phyloP scores from a whole-genome alignment of 2,329 filamentous ascomycete genomes.

The Graphilbum ipis-grandicollis region DNA sequence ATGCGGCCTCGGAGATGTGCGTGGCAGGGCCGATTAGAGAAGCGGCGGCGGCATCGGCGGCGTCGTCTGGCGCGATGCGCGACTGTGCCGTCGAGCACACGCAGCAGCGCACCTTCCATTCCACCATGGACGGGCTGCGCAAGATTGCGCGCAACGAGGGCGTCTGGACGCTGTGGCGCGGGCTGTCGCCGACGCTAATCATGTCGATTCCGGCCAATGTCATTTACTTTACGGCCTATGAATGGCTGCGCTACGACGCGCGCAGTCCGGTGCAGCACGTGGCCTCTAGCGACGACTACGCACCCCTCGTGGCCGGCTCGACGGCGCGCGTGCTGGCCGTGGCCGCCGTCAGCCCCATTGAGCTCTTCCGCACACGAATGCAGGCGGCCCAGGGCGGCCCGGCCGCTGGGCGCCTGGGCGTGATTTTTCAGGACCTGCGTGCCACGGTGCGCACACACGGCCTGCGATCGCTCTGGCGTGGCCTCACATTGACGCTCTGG shows the following conservation, averaged over 20 bases:
- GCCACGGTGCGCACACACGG: slow-evolving; percentile 67
- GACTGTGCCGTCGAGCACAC: slow-evolving; percentile 81
- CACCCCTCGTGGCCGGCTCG: slow-evolving; percentile 66
- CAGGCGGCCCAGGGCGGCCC: slow-evolving; percentile 52
- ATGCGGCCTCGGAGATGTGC: slow-evolving; percentile 67
- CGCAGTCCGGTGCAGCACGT: slow-evolving; percentile 51
- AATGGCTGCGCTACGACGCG: slow-evolving; percentile 67
- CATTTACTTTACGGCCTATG: slow-evolving; percentile 97
- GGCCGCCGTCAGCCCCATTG: slow-evolving; percentile 70
- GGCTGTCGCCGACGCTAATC: slow-evolving; percentile 78
- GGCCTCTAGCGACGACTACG: slow-evolving; percentile 51
- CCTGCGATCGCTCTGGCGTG: slow-evolving; percentile 74
- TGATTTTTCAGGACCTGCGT: slow-evolving; percentile 58
- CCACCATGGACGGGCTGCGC: slow-evolving; percentile 76
- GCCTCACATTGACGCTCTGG: slow-evolving; percentile 82
- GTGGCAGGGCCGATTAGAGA: slow-evolving; percentile 45
- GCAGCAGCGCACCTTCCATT: slow-evolving; percentile 68
- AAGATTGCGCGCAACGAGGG: slow-evolving; percentile 96
- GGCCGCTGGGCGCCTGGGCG: slow-evolving; percentile 52
- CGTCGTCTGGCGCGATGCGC: slow-evolving; percentile 23
- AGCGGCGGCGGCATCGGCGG: slow-evolving; percentile 26
- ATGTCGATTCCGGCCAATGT: slow-evolving; percentile 95
- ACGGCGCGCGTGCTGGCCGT: slow-evolving; percentile 66
- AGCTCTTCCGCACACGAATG: slow-evolving; percentile 84
- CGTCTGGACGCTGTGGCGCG: slow-evolving; percentile 71